Conservation (phyloP, 2,329 filamentous ascomycete species). For the Lasiodiplodia citricola region DNA sequence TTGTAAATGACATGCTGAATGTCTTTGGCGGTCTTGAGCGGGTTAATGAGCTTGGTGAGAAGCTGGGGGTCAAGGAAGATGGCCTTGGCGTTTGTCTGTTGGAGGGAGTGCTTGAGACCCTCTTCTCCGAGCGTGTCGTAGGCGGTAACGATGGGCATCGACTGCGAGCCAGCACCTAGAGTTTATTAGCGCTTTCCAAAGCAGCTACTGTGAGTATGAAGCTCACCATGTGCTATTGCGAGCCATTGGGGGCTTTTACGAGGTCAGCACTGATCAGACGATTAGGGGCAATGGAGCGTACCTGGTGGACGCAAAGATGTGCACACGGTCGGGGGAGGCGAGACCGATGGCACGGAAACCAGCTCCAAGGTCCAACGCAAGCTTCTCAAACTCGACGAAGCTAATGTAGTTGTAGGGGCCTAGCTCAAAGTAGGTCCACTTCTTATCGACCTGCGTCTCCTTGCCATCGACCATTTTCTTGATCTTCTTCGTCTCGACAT, state of each 20-base stretch:
- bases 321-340: conserved; percentile 69
- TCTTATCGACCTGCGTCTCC: conserved; percentile 81
- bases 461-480: conserved; percentile 86
- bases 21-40: conserved; percentile 61
- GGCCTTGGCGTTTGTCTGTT: conserved; percentile 77
- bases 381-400: conserved; percentile 78
- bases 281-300: conserved; percentile 44
- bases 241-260: conserved; percentile 76
- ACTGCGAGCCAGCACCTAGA: conserved; percentile 74
- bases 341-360: conserved; percentile 78
- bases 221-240: conserved; percentile 72
- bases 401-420: conserved; percentile 76
- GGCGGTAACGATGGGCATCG: conserved; percentile 88
- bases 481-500: conserved; percentile 85
- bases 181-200: background rate
- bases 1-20: conserved; percentile 66
- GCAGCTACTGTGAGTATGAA: background rate
- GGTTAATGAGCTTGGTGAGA: conserved; percentile 57
- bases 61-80: conserved; percentile 90
- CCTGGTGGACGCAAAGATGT: conserved; percentile 81
- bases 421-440: conserved; percentile 90
- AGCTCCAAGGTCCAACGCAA: conserved; percentile 71
- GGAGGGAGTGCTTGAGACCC: conserved; percentile 83
- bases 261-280: conserved; percentile 19
- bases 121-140: conserved; percentile 90